Base-by-base conservation (phyloP, 192 early-diverging fungal species). In the Chytriomyces sp. region DNA sequence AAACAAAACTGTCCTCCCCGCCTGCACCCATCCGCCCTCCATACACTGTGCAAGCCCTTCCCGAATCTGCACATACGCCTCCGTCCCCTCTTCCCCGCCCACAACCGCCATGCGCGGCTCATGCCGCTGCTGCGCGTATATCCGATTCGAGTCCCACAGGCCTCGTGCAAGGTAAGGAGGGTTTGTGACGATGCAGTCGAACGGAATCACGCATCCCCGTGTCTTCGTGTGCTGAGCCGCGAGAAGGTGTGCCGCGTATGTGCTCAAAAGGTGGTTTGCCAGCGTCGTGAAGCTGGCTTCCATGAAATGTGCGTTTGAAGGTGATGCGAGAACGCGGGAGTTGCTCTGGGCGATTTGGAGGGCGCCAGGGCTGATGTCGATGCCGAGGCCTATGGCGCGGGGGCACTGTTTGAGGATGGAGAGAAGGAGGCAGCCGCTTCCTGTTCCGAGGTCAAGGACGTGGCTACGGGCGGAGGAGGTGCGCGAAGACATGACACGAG, bases 391-490 rank as follows among this genome's bases (percentile, higher is more conserved):
- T 0, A 25, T 30, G 0, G 83, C 59, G 12, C 17, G 6, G 6
- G 72, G 64, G 0, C 72, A 55, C 0, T 70, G 60, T 22, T 82
- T 60, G 1, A 93, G 79, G 5, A 83, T 63, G 0, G 92, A 85
- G 5, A 93, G 14, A 0, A 93, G 59, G 17, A 93, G 69, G 72
- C 90, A 91, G 0, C 92, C 92, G 58, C 83, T 86, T 0, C 92
- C 92, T 2, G 92, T 93, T 2, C 92, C 92, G 4, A 93, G 75
- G 73, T 93, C 92, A 61, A 93, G 38, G 14, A 91, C 66, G 6
- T 75, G 65, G 2, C 61, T 62, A 34, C 52, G 65, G 38, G 54
- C 17, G 30, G 60, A 26, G 26, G 52, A 17, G 5, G 39, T 14
- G 26, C 40, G 8, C 0, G 14, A 32, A 7, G 41, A 8, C 10